Base-by-base conservation (phyloP, 164 flowering plant genomes). In the Protea cynaroides region DNA sequence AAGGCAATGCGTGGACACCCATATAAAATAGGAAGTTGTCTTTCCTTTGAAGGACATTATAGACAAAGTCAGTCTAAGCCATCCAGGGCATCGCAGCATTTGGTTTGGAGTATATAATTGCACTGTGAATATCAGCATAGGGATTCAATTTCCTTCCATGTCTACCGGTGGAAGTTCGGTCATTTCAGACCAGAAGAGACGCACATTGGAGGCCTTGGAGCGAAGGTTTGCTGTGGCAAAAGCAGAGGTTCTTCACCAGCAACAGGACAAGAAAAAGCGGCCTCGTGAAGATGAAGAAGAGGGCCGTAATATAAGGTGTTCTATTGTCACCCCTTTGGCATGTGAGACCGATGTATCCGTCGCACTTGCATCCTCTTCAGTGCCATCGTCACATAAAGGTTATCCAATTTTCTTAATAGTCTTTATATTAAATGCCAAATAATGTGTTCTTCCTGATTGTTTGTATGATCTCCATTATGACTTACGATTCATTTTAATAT, bases 201-300 rank as follows among this genome's bases (percentile, higher is more conserved):
- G 84, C 2, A 73, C 86, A 10, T 53, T 81, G 66, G 88, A 84
- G 13, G 96, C 93, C 36, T 54, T 90, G 56, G 88, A 86, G 68
- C 79, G 89, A 40, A 76, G 94, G 53, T 82, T 80, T 61, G 85
- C 87, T 12, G 74, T 60, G 29, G 87, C 86, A 25, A 72, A 86
- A 79, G 83, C 85, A 14, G 86, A 84, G 66, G 61, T 72, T 47
- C 76, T 60, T 25, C 79, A 72, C 37, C 81, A 78, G 25, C 74
- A 80, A 65, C 68, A 79, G 50, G 72, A 75, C 66, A 77, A n/a
- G 59, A 65, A 65, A 59, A 78, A 65, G 52, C 64, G 47, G 44
- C 40, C 51, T 25, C 52, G 15, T 14, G 62, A 64, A 56, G 71
- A 68, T 65, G 65, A 47, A 64, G 64, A 29, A 38, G 4, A 50